These are phyloP conservation scores for Cladophialophora bantiana DNA, from an alignment of 2,329 filamentous ascomycete species.

Conservation along the genomic window DNA sequence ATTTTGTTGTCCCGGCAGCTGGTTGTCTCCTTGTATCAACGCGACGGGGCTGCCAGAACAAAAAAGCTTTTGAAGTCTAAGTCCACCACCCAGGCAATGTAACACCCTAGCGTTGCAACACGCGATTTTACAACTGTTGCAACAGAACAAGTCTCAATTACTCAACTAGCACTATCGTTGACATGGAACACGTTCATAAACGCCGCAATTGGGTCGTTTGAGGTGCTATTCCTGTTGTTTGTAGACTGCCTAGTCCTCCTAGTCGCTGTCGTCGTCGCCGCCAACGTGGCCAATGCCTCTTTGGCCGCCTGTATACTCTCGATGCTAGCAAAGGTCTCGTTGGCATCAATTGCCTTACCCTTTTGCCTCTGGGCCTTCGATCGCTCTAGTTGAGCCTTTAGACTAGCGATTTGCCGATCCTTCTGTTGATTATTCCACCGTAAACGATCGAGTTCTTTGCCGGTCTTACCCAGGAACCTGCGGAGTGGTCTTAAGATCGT, in stretches of 20 bases:
- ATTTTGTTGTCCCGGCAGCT: too few species aligned
- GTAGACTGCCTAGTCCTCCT: slow-evolving; percentile 1
- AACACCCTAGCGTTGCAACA: slow-evolving; percentile 9
- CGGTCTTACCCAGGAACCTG: slow-evolving; percentile 10
- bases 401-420: background rate
- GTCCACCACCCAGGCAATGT: slow-evolving; percentile 6
- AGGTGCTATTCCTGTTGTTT: background rate
- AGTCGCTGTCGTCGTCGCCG: background rate
- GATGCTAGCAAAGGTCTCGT: slow-evolving; percentile 24
- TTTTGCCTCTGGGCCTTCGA: slow-evolving; percentile 7
- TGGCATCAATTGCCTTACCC: slow-evolving; percentile 10
- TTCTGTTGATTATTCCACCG: background rate
- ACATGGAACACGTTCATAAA: slow-evolving; percentile 14
- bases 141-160: slow-evolving; percentile 8
- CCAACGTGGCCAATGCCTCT: slow-evolving; percentile 8
- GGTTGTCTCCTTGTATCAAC: too few species aligned
- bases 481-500: slow-evolving; percentile 9
- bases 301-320: slow-evolving; percentile 12
- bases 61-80: too few species aligned
- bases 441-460: slow-evolving; percentile 16
- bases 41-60: too few species aligned
- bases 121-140: background rate
- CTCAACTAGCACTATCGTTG: slow-evolving; percentile 2
- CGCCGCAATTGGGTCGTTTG: background rate
- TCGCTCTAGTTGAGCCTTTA: background rate